Percentiles rank a stretch among this genome's conserved stretches.
Conservation (phyloP, 2,329 filamentous ascomycete species). For the Phaeosphaeria sp. region DNA sequence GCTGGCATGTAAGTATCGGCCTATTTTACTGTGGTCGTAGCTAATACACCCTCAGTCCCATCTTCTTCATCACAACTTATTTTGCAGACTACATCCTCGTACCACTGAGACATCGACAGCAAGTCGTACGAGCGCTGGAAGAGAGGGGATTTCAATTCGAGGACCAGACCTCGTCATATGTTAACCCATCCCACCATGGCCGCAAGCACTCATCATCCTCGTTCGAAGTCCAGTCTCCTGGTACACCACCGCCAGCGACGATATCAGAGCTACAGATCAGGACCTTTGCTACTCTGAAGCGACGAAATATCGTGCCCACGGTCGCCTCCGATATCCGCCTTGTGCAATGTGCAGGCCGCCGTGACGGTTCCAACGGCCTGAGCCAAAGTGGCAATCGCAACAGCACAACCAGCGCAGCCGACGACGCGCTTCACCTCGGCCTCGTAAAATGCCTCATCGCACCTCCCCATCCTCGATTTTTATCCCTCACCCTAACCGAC, state of each 20-base stretch:
- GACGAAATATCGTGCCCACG: conserved; percentile 74
- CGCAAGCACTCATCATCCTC: conserved; percentile 55
- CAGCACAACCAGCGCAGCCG: conserved; percentile 43
- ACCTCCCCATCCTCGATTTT: conserved; percentile 66
- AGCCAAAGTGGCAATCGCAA: conserved; percentile 32
- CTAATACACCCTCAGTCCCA: conserved; percentile 61
- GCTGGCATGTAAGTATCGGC: conserved; percentile 73
- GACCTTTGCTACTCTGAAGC: conserved; percentile 84
- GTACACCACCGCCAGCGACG: conserved; percentile 78
- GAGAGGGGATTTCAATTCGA: conserved; percentile 85
- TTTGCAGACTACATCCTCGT: conserved; percentile 97
- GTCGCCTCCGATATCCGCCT: conserved; percentile 74
- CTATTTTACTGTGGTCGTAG: background rate
- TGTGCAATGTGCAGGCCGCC: conserved; percentile 79
- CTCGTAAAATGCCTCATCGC: conserved; percentile 57
- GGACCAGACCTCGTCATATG: conserved; percentile 65
- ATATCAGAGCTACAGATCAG: conserved; percentile 80
- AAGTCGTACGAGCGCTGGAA: conserved; percentile 78
- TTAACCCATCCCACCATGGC: conserved; percentile 60
- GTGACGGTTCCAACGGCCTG: conserved; percentile 43
- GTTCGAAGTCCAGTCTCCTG: conserved; percentile 58
- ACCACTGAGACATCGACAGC: conserved; percentile 73
- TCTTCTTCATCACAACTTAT: conserved; percentile 99
- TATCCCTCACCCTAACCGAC: conserved; percentile 75
- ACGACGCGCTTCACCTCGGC: conserved; percentile 55